Base-by-base conservation (phyloP, 768 basidiomycete genomes). In the Boletus barrowsii region DNA sequence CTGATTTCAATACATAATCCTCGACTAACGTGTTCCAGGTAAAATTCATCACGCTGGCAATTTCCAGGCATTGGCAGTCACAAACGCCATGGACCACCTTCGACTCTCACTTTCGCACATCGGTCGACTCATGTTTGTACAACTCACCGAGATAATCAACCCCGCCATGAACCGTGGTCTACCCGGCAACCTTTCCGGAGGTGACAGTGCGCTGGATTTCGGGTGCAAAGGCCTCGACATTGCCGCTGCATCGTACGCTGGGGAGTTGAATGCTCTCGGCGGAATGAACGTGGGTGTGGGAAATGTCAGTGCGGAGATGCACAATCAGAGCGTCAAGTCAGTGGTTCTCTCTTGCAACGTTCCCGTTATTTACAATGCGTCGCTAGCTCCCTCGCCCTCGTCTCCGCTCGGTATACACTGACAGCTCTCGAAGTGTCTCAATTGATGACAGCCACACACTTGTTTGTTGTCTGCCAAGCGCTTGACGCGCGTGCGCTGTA, bases 271-370 rank as follows among this genome's bases (percentile, higher is more conserved):
- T 29, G 86, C 80, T 64, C 79, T 93, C 24, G 91, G 68, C 5
- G 68, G 68, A 14, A 89, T 83, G 73, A 90, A 92, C 0, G 90
- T 93, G 11, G 87, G 87, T 3, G 90, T 89, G 0, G 86, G 88
- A 60, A 83, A 91, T 46, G 90, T 93, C 63, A 87, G 86, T 2
- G 91, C 91, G 1, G 91, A 94, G 72, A 90, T 93, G 88, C 89
- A 92, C 66, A 94, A 94, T 61, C 92, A 94, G 69, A 88, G 92
- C 42, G 82, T 94, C 70, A 94, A 94, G 88, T 90, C 58, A 56
- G 87, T 75, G 0, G 10, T 15, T 20, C 18, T 26, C 39, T 43
- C 36, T 37, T 24, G 11, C n/a, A 15, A 8, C 15, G 8, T 30
- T 52, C 3, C 13, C 3, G n/a, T 3, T 29, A 10, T 24, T 53